Evolutionary conservation across 306 rosid genomes (phyloP).

Genomic region (Ammopiptanthus mongolicus): DNA sequence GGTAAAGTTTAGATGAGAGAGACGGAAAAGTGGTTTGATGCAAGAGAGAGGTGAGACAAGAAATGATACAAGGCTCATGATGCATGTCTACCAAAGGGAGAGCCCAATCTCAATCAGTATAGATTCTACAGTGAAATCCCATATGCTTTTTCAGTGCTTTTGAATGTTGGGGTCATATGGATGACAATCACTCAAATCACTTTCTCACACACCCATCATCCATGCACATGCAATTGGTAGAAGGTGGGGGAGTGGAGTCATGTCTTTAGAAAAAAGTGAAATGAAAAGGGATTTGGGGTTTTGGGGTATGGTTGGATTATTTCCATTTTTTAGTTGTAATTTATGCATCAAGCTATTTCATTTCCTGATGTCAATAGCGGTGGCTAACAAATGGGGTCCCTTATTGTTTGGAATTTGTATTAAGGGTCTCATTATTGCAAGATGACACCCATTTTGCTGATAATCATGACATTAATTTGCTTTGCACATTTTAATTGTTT

Average conservation of each 20-base stretch:
- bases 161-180: conserved; percentile 35
- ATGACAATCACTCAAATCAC: conserved; percentile 43
- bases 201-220: conserved; percentile 64
- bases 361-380: conserved; percentile 5
- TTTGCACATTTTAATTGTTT: background rate
- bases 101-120: conserved; percentile 57
- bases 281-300: background rate
- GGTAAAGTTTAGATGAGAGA: conserved; percentile 6
- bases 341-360: background rate
- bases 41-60: conserved; percentile 57
- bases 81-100: conserved; percentile 72
- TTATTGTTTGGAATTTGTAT: conserved; percentile 5
- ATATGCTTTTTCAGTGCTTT: conserved; percentile 41
- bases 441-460: conserved; percentile 22
- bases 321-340: background rate
- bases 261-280: conserved; percentile 45
- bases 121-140: conserved; percentile 54
- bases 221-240: conserved; percentile 66
- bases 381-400: conserved; percentile 31
- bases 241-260: conserved; percentile 49
- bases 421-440: conserved; percentile 11
- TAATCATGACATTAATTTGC: conserved; percentile 35
- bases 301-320: background rate
- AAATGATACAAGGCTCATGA: conserved; percentile 65
- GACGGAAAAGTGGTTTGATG: conserved; percentile 23